Evolutionary conservation across 2,329 filamentous ascomycete genomes (phyloP), one percentile per base, ranked within the genome.

Genomic region (Fusarium piperis): DNA sequence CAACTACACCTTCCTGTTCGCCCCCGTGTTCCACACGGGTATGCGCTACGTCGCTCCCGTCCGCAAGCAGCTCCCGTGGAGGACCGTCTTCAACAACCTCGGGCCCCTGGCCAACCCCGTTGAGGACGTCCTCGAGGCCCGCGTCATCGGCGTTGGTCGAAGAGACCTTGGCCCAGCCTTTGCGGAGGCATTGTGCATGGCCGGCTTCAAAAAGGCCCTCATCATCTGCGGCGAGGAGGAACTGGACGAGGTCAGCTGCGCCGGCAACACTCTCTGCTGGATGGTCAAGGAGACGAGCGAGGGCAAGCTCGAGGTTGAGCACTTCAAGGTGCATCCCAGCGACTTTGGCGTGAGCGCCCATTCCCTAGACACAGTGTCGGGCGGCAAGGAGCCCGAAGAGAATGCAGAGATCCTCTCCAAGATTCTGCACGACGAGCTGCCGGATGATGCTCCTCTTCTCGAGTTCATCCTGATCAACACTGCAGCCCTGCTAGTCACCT

Each of bases 41-140:
- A 98, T 98, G 92, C 92, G 90, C 79, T 92, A 95, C 80, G 94
- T 96, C 39, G 94, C 94, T 6, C 90, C 92, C 2, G 91, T 98
- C 71, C 92, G 96, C 69, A 93, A 90, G 78, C 93, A 97, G 79
- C 89, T 99, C 23, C 95, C 95, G 65, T 95, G 96, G 87, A 91
- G 96, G 76, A 99, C 96, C 2, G 95, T 99, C 74, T 99, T 99
- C 90, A 99, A 99, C 83, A 89, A 99, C 16, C 88, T 99, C 56
- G 96, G 96, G 0, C 96, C 96, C 0, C 86, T 99, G 30, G 93
- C 94, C 51, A 98, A 98, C 81, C 96, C 96, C 0, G 89, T 97
- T 18, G 93, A 98, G 77, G 90, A 91, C 75, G 81, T 89, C 36
- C 89, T 99, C 65, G 96, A 99, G 83, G 94, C 95, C 13, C 91